Base-by-base conservation (phyloP, 164 flowering plant species). In the Santalum album region DNA sequence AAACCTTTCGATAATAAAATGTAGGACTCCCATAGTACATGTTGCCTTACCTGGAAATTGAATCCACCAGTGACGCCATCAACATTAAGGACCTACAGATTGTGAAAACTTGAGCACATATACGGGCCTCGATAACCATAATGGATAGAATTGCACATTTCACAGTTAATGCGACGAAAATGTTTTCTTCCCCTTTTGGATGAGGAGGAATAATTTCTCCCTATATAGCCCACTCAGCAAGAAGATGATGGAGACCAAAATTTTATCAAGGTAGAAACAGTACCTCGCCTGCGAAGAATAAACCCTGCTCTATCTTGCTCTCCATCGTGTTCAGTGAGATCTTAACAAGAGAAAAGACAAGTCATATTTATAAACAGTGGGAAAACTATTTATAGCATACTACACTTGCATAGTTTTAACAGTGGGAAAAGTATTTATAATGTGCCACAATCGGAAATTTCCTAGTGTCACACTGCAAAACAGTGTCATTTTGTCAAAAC, bases 61-160 rank as follows among this genome's bases (percentile, higher is more conserved):
- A 84, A 92, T 20, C 98, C 98, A n/a, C 98, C 98, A n/a, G 98
- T 92, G 39, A 88, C 75, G 23, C 98, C 98, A 76, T 92, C 98
- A 61, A 88, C 63, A 66, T 92, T 84, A 45, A 92, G 61, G 50
- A 92, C 87, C 98, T 92, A 67, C 54, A 72, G 15, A 34, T 12
- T 11, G 22, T 27, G 49, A 48, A 0, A 25, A 23, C 51, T 17
- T 24, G n/a, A 29, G 45, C 38, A 57, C 34, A 45, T 14, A 11
- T 29, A 29, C 34, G 34, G n/a, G n/a, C n/a, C n/a, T n/a, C n/a
- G n/a, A n/a, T 29, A 29, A 3, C 34, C 4, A 29, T 29, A 29
- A 29, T 29, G 9, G 34, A 9, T 3, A 29, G 34, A n/a, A n/a
- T n/a, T n/a, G n/a, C n/a, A n/a, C n/a, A n/a, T n/a, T n/a, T n/a